Percentiles rank a stretch among this genome's conserved stretches.
These are phyloP conservation scores for Microbotryomycetes sp. DNA, from an alignment of 1,284 basidiomycete species.

Conservation along the genomic window DNA sequence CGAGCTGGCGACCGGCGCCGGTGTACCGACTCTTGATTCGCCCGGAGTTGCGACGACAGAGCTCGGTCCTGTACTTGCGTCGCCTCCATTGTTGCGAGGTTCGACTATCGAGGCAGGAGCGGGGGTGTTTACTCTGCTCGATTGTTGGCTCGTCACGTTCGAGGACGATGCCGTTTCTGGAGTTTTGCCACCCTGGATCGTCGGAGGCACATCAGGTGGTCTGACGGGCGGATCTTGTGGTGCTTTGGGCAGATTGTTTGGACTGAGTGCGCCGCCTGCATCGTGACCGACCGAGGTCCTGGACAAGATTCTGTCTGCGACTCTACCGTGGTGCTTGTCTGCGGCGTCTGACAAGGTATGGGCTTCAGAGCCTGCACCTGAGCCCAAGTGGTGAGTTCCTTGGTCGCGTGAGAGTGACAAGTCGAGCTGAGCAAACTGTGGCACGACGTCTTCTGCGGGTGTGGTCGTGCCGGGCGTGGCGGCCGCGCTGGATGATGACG, in stretches of 20 bases:
- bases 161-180: neutral
- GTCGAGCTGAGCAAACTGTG: neutral
- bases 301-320: conserved; percentile 5
- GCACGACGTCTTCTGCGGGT: neutral
- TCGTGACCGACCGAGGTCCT: conserved; percentile 12
- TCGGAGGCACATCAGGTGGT: no score
- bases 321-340: neutral
- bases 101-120: neutral
- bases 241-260: neutral
- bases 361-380: conserved; percentile 6
- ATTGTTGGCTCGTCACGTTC: no score
- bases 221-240: neutral
- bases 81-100: neutral
- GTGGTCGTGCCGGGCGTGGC: neutral
- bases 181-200: neutral
- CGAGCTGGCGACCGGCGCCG: neutral
- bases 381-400: neutral
- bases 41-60: conserved; percentile 16
- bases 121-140: neutral
- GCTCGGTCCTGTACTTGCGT: neutral
- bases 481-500: neutral
- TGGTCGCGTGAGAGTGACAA: neutral
- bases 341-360: neutral
- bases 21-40: conserved; percentile 9
- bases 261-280: neutral